Evolutionary conservation across 2,329 filamentous ascomycete species (phyloP).

Genomic region (Alternaria solani): DNA sequence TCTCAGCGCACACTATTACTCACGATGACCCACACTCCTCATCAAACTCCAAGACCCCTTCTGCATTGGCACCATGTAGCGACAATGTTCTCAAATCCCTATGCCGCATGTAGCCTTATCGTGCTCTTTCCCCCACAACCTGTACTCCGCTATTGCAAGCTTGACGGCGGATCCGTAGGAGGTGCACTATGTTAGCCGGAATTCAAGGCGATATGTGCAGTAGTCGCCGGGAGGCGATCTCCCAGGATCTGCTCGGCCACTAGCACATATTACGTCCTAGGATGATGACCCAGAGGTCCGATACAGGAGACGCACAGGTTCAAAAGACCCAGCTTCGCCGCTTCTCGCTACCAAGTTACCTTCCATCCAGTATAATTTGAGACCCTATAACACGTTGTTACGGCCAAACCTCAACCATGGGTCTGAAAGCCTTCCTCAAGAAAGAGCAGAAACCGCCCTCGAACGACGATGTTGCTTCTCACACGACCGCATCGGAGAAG

Average conservation of each 20-base stretch:
- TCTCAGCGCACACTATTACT: slow-evolving; percentile 38
- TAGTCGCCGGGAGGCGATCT: slow-evolving; percentile 22
- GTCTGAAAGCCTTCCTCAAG: slow-evolving; percentile 34
- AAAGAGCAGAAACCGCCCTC: slow-evolving; percentile 29
- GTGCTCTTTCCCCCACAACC: slow-evolving; percentile 31
- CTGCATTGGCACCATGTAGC: slow-evolving; percentile 15
- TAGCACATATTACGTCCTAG: slow-evolving; percentile 34
- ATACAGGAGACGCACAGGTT: slow-evolving; percentile 36
- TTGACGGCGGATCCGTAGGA: slow-evolving; percentile 14
- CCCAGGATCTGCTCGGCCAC: slow-evolving; percentile 33
- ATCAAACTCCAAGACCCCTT: slow-evolving; percentile 24
- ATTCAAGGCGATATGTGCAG: slow-evolving; percentile 5
- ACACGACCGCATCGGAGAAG: slow-evolving; percentile 31
- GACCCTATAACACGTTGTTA: background rate
- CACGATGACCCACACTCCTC: slow-evolving; percentile 37
- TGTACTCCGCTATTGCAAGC: slow-evolving; percentile 33
- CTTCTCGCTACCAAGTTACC: slow-evolving; percentile 11
- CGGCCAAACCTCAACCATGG: slow-evolving; percentile 28
- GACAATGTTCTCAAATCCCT: slow-evolving; percentile 15
- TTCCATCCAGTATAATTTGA: background rate
- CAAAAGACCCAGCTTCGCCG: slow-evolving; percentile 29
- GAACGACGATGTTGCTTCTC: slow-evolving; percentile 20
- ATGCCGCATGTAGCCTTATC: slow-evolving; percentile 29
- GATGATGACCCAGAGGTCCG: slow-evolving; percentile 30
- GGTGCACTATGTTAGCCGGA: slow-evolving; percentile 11